A percentile compares a stretch with the other conserved stretches of the same genome.
Conservation (phyloP, 345 rosid genomes). For the Salix viminalis region DNA sequence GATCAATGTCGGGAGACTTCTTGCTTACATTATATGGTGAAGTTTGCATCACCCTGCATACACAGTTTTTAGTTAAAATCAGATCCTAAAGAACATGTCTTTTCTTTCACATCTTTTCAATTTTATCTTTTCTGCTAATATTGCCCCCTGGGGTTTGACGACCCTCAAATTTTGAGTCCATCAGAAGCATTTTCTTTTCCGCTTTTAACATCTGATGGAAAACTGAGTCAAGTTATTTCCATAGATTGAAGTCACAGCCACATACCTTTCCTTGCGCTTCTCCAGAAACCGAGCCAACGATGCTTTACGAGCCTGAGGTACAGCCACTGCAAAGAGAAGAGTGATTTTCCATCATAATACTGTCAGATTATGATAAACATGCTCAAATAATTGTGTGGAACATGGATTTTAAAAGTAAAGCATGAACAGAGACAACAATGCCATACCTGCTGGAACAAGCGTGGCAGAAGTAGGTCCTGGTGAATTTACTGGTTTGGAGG, state of each 20-base stretch:
- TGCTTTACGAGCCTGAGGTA: slow-evolving; percentile 35
- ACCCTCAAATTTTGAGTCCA: neutral
- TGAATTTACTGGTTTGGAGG: neutral
- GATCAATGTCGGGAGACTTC: slow-evolving; percentile 1
- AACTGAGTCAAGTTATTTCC: neutral
- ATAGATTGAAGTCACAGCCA: neutral
- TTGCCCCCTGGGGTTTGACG: neutral
- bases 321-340: slow-evolving; percentile 27
- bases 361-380: neutral
- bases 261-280: slow-evolving; percentile 34
- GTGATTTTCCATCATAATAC: neutral
- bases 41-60: slow-evolving; percentile 11
- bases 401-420: neutral
- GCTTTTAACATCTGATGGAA: neutral
- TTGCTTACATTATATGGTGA: slow-evolving; percentile 16
- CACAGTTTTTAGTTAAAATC: neutral
- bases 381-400: neutral
- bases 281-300: slow-evolving; percentile 30
- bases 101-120: neutral
- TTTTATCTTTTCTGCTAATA: neutral
- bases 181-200: neutral
- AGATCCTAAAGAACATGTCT: too few species aligned
- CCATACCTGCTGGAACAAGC: slow-evolving; percentile 43
- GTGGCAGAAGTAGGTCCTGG: slow-evolving; percentile 11
- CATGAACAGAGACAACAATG: neutral